phyloP scores from a whole-genome alignment of 129 eudicot genomes.

The Helichrysum umbraculigerum region DNA sequence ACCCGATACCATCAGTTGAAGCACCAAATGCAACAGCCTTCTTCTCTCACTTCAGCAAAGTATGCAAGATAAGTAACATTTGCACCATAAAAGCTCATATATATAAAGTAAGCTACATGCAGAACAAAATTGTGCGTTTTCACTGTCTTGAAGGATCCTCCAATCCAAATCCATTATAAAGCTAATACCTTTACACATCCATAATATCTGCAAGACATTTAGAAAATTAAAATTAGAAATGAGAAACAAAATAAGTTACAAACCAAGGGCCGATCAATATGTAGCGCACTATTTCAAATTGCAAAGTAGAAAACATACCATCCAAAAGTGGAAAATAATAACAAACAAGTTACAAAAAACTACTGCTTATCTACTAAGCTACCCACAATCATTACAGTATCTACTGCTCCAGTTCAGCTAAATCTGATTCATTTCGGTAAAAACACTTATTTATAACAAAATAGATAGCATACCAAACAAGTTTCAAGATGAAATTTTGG shows the following conservation, averaged over 20 bases:
- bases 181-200: constrained; percentile 22
- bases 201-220: constrained; percentile 18
- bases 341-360: neutral
- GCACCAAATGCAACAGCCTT: constrained; percentile 3
- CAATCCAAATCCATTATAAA: constrained; percentile 27
- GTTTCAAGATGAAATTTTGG: constrained; percentile 8
- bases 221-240: constrained; percentile 1
- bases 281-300: neutral
- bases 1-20: constrained; percentile 23
- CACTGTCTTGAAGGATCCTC: constrained; percentile 24
- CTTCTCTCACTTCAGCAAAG: constrained; percentile 13
- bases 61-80: constrained; percentile 23
- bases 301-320: neutral
- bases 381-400: constrained; percentile 7
- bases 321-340: neutral
- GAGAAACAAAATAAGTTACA: neutral
- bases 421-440: neutral
- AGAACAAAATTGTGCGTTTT: constrained; percentile 46
- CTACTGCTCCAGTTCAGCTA: constrained; percentile 13
- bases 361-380: neutral
- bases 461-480: constrained; percentile 12
- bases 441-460: neutral
- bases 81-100: constrained; percentile 29
- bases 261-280: neutral
- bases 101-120: constrained; percentile 17